Conservation (phyloP, 2,329 filamentous ascomycete species). For the Pestalotiopsis sp. region DNA sequence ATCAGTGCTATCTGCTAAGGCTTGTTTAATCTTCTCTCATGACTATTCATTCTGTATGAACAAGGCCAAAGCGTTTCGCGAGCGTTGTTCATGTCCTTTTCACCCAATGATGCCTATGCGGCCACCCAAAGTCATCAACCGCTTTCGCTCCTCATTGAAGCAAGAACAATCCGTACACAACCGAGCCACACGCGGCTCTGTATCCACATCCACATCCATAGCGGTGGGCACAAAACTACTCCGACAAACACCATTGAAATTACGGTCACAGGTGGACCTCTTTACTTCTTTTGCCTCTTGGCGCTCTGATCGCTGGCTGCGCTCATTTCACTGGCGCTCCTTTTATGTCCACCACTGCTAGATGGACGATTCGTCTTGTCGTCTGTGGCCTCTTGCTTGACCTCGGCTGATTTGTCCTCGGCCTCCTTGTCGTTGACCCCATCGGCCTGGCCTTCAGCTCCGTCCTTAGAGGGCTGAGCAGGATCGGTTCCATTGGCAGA, state of each 20-base stretch:
- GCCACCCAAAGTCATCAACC: no score
- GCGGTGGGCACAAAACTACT: background rate
- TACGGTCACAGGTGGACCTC: background rate
- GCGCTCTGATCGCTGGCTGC: constrained; percentile 64
- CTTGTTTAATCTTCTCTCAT: no score
- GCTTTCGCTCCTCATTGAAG: no score
- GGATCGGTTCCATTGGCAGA: background rate
- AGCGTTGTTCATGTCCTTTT: no score
- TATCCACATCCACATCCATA: no score
- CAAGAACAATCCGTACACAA: no score
- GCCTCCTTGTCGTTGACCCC: background rate
- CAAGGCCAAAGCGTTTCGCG: no score
- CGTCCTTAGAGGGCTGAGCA: background rate
- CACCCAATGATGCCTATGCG: no score
- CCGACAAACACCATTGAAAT: background rate
- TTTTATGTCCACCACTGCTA: constrained; percentile 62
- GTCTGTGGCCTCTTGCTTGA: constrained; percentile 25
- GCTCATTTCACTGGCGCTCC: constrained; percentile 83
- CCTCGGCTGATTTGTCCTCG: constrained; percentile 12
- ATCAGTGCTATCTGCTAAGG: no score
- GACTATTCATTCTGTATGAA: no score
- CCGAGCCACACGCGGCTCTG: no score
- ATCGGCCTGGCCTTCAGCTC: constrained; percentile 2
- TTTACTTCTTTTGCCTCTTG: constrained; percentile 60
- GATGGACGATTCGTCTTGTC: constrained; percentile 30